Evolutionary conservation across 208 protist species (phyloP), one percentile per base, ranked within the genome.

Genomic region (Leishmania braziliensis): DNA sequence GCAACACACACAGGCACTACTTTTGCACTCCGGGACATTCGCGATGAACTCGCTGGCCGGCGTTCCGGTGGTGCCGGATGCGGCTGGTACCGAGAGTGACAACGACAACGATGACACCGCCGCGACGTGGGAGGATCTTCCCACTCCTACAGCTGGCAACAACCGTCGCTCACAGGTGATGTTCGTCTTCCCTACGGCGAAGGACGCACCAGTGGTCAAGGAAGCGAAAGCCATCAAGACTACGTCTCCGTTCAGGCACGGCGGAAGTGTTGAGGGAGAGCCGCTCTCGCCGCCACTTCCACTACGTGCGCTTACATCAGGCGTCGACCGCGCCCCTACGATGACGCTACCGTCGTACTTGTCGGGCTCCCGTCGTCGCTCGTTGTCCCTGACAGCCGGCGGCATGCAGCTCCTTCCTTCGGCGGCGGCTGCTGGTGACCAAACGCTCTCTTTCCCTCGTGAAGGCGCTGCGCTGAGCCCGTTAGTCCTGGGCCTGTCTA

Each of bases 391-490:
- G 62, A 60, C 71, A 16, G 39, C 0, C 62, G 51, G 26, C 66
- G 76, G 48, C 81, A 78, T 51, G 63, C 62, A 6, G 65, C 81
- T 63, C 70, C 75, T 14, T 8, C 75, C 54, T 50, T 50, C 26
- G 46, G 66, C 14, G 1, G 65, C 53, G 16, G 75, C 46, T 50
- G 48, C 5, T 43, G n/a, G 23, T 51, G 53, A 9, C 4, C 75
- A 16, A 9, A 4, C 12, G 39, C 60, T 36, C 54, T 72, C 48
- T 76, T 36, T 51, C 0, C 69, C 81, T 1, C 66, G 74, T 62
- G 81, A 84, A 29, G 26, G 39, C 33, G 43, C 46, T n/a, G 62
- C 48, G n/a, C 69, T 78, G 48, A 85, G 81, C 71, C 77, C 77
- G 3, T 36, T 85, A 16, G 56, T 81, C 12, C 81, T 62, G 4